phyloP scores from a whole-genome alignment of 1,284 basidiomycete genomes.

The Inonotus obliquus region DNA sequence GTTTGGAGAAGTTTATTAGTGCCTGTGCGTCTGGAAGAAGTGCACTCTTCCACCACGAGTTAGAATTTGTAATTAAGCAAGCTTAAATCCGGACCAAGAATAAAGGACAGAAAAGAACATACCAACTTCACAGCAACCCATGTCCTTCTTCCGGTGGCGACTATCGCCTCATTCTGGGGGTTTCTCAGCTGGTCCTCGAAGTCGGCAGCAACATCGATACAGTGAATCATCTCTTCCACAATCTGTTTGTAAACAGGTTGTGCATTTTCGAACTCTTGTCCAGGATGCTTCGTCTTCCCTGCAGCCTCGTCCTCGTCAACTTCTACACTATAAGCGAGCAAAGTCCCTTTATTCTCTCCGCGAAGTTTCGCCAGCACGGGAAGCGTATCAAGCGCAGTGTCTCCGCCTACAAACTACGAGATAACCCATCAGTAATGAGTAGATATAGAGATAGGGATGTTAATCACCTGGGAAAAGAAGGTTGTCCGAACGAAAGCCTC shows the following conservation, averaged over 20 bases:
- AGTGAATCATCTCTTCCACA: conserved; percentile 66
- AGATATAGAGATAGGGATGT: not conserved
- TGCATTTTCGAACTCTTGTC: conserved; percentile 22
- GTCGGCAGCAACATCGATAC: conserved; percentile 72
- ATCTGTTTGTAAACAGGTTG: conserved; percentile 52
- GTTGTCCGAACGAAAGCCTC: conserved; percentile 74
- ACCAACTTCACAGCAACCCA: conserved; percentile 84
- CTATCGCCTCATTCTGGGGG: not conserved
- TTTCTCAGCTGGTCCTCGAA: conserved; percentile 56
- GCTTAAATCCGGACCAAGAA: not conserved
- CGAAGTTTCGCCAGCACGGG: conserved; percentile 64
- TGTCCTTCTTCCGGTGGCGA: conserved; percentile 44
- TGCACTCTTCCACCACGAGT: conserved; percentile 43
- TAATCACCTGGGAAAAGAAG: conserved; percentile 76
- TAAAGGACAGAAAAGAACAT: conserved; percentile 24
- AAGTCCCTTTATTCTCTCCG: conserved; percentile 62
- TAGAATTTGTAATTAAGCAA: not conserved
- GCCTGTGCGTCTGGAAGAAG: conserved; percentile 52
- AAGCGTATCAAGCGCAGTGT: conserved; percentile 67
- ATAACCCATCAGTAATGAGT: not conserved
- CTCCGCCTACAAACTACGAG: conserved; percentile 81
- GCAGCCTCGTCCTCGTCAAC: conserved; percentile 60
- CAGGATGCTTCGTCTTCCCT: conserved; percentile 22
- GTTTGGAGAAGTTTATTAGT: conserved; percentile 50
- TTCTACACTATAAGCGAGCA: conserved; percentile 85